Conservation (phyloP, 164 flowering plant species). For the Magnolia kwangsiensis region DNA sequence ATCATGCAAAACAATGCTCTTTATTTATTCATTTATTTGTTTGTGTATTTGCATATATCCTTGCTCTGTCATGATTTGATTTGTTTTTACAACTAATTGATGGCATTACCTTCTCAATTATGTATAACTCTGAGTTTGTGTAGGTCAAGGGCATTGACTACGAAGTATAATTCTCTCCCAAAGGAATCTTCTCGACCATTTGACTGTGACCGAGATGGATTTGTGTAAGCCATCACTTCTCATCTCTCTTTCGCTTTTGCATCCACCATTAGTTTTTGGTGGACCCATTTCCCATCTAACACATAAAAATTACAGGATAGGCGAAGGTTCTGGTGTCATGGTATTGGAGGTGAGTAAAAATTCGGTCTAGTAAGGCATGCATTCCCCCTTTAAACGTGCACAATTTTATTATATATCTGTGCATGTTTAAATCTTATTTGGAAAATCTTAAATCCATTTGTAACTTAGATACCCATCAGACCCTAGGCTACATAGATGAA, state of each 20-base stretch:
- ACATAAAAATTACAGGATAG: slow-evolving; percentile 56
- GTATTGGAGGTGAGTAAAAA: slow-evolving; percentile 80
- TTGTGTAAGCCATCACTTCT: slow-evolving; percentile 58
- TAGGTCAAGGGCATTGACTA: slow-evolving; percentile 74
- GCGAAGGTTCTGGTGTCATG: slow-evolving; percentile 91
- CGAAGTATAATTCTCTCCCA: slow-evolving; percentile 73
- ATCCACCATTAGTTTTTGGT: slow-evolving; percentile 2
- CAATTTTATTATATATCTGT: background rate
- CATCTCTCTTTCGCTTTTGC: background rate
- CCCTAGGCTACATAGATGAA: too few relatives aligned
- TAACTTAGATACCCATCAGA: too few relatives aligned
- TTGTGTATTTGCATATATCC: too few relatives aligned
- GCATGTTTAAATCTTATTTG: background rate
- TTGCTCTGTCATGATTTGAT: too few relatives aligned
- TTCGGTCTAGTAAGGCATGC: background rate
- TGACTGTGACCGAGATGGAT: slow-evolving; percentile 93
- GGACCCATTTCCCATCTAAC: slow-evolving; percentile 8
- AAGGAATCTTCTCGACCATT: slow-evolving; percentile 87
- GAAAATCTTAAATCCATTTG: too few relatives aligned
- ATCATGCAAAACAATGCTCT: too few relatives aligned
- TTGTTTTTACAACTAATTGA: background rate
- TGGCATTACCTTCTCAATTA: background rate
- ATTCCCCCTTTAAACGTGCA: background rate
- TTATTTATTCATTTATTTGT: too few relatives aligned
- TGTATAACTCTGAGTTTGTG: slow-evolving; percentile 3